phyloP scores from a whole-genome alignment of 73 alveolate genomes.

The Breviolum minutum region DNA sequence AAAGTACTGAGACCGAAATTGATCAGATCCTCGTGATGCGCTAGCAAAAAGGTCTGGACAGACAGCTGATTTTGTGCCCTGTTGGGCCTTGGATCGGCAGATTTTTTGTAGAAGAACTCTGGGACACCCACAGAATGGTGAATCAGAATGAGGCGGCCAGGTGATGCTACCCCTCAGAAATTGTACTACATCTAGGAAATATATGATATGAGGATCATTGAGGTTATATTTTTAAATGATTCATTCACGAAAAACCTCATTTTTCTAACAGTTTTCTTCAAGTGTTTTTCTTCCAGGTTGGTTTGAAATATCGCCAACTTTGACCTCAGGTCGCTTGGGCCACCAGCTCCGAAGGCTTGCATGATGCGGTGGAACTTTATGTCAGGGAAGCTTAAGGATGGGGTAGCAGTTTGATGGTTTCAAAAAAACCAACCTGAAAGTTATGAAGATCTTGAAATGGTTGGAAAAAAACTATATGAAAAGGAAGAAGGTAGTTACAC shows the following conservation, averaged over 20 bases:
- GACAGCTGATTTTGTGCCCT: background rate
- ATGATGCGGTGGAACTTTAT: conserved; percentile 66
- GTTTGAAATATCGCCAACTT: no score
- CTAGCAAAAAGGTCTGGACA: background rate
- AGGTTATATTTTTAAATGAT: no score
- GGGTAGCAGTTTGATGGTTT: no score
- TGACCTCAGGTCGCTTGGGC: conserved; percentile 91
- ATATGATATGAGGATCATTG: no score
- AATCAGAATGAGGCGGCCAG: background rate
- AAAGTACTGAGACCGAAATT: conserved; percentile 34
- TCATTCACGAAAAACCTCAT: no score
- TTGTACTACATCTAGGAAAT: no score
- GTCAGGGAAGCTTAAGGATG: background rate
- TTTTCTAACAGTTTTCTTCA: no score
- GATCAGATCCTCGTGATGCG: conserved; percentile 21
- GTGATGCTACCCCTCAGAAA: background rate
- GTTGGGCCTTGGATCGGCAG: no score
- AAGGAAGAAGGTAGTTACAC: background rate
- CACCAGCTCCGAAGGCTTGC: conserved; percentile 81
- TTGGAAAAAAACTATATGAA: background rate
- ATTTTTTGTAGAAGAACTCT: no score
- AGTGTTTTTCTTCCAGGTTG: no score
- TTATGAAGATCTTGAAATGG: background rate
- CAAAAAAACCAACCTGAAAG: no score
- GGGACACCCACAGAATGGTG: background rate